Percentiles rank a stretch among this genome's conserved stretches.
Evolutionary conservation across 352 stramenopile genomes (phyloP).

Genomic region (Globisporangium abappressorium): DNA sequence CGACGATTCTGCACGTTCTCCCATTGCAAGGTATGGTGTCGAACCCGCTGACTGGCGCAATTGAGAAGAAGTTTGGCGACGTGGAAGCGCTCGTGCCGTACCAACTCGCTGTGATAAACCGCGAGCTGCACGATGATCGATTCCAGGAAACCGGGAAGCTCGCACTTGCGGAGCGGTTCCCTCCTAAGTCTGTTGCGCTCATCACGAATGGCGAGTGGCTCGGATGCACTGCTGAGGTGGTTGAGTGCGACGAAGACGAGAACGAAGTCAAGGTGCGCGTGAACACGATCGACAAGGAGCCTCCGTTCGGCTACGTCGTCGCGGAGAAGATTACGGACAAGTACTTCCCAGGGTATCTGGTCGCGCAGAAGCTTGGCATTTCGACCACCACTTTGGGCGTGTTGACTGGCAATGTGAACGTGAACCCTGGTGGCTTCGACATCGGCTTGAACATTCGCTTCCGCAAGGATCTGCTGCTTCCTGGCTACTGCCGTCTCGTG

Average conservation of each 20-base stretch:
- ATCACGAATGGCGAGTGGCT: conserved; percentile 90
- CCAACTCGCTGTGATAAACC: conserved; percentile 93
- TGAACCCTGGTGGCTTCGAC: conserved; percentile 93
- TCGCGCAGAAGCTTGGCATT: conserved; percentile 91
- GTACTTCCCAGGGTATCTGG: conserved; percentile 67
- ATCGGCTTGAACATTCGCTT: conserved; percentile 83
- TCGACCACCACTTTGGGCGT: conserved; percentile 90
- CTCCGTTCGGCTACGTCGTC: conserved; percentile 96
- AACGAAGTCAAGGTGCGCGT: conserved; percentile 89
- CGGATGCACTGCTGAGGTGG: conserved; percentile 85
- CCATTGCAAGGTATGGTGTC: conserved; percentile 92
- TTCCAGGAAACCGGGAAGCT: conserved; percentile 89
- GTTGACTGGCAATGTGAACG: conserved; percentile 91
- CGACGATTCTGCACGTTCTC: conserved; percentile 76
- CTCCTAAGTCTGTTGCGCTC: conserved; percentile 81
- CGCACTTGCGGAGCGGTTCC: conserved; percentile 90
- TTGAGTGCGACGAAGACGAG: conserved; percentile 48
- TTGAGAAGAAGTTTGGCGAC: conserved; percentile 95
- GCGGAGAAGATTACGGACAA: conserved; percentile 91
- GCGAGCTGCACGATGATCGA: conserved; percentile 91
- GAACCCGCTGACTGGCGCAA: conserved; percentile 91
- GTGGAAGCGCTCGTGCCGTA: conserved; percentile 94
- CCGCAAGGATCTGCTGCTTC: conserved; percentile 84
- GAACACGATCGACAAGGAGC: conserved; percentile 91
- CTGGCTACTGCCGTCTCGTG: conserved; percentile 90